These are phyloP conservation scores for Vigna unguiculata DNA, from an alignment of 306 rosid genomes.

Conservation along the genomic window DNA sequence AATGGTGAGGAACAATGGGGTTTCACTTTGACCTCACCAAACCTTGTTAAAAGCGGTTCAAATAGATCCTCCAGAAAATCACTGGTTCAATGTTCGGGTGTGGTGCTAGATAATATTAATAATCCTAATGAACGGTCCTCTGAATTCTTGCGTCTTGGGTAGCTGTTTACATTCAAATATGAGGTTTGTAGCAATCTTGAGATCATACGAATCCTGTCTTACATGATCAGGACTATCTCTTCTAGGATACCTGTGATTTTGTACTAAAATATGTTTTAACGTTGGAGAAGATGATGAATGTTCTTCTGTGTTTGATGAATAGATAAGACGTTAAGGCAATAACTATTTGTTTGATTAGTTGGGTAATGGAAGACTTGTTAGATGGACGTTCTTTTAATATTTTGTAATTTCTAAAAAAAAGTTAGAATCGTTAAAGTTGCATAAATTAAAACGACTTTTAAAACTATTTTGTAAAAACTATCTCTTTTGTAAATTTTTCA, in stretches of 20 bases:
- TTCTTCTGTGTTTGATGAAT: too few relatives aligned
- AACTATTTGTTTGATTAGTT: too few relatives aligned
- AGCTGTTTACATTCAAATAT: background rate
- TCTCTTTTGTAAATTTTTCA: too few relatives aligned
- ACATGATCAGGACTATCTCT: background rate
- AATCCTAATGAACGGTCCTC: constrained; percentile 13
- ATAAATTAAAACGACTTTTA: too few relatives aligned
- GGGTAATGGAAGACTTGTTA: background rate
- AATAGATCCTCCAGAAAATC: constrained; percentile 30
- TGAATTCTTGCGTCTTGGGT: constrained; percentile 26
- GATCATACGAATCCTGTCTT: background rate
- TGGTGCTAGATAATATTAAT: background rate
- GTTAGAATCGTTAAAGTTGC: too few relatives aligned
- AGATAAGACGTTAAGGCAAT: too few relatives aligned
- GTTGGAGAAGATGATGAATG: background rate
- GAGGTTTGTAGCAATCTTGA: too few relatives aligned
- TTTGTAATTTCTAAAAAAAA: too few relatives aligned
- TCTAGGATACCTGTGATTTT: too few relatives aligned
- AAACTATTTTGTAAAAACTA: too few relatives aligned
- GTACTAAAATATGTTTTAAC: too few relatives aligned
- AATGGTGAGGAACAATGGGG: constrained; percentile 46
- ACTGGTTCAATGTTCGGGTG: background rate
- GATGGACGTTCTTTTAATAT: too few relatives aligned
- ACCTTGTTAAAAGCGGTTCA: constrained; percentile 8
- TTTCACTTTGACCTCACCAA: constrained; percentile 37